Percentiles rank a stretch among this genome's conserved stretches.
Evolutionary conservation across 305 asterid species (phyloP).

Genomic region (Ilex paraguariensis): DNA sequence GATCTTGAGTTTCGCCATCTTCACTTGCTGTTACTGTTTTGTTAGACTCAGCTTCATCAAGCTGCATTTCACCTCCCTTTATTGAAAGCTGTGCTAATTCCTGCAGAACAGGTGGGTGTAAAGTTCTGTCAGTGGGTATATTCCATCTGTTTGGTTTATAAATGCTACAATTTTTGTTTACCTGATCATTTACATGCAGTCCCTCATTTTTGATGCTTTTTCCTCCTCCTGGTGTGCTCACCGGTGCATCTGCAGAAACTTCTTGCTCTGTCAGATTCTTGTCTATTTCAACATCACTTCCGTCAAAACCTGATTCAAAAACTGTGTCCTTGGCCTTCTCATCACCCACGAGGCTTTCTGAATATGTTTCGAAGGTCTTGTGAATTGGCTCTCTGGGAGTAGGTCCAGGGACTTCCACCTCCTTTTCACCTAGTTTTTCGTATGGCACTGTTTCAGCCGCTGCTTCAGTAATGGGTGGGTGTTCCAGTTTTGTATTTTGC

Average conservation of each 20-base stretch:
- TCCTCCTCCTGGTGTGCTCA: slow-evolving; percentile 10
- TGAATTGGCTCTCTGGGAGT: slow-evolving; percentile 12
- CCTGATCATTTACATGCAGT: slow-evolving; percentile 30
- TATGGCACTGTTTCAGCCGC: slow-evolving; percentile 13
- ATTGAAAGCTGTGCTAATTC: slow-evolving; percentile 21
- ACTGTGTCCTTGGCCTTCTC: background rate
- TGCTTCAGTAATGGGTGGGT: slow-evolving; percentile 7
- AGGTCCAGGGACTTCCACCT: slow-evolving; percentile 11
- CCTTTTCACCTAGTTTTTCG: slow-evolving; percentile 14
- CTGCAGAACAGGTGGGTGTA: slow-evolving; percentile 26
- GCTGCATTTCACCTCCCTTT: slow-evolving; percentile 17
- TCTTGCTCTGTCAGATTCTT: slow-evolving; percentile 12
- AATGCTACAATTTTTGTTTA: slow-evolving; percentile 15
- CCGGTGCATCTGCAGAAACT: slow-evolving; percentile 8
- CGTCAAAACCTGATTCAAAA: background rate
- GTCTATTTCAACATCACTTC: slow-evolving; percentile 3
- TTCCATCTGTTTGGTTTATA: background rate
- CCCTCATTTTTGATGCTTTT: background rate
- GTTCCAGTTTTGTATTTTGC: slow-evolving; percentile 13
- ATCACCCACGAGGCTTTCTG: background rate
- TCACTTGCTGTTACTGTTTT: slow-evolving; percentile 21
- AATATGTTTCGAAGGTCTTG: slow-evolving; percentile 7
- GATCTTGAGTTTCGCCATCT: slow-evolving; percentile 13
- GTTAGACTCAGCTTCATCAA: slow-evolving; percentile 12
- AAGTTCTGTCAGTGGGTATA: background rate